Evolutionary conservation across 2,329 filamentous ascomycete species (phyloP).

Genomic region (Scedosporium apiospermum): DNA sequence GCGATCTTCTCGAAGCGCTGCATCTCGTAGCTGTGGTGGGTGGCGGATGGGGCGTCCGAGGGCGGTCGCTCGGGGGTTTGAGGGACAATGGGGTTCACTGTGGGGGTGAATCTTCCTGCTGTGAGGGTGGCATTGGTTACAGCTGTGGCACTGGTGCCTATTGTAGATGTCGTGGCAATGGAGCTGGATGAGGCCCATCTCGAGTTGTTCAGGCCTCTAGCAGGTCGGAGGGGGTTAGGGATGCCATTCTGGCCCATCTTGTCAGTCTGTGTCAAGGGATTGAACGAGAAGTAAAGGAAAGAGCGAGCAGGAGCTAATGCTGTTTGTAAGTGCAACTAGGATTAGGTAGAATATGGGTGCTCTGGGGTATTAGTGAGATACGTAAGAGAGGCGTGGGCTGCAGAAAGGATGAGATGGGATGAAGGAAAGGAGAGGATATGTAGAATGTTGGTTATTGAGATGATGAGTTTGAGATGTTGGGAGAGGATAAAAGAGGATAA

Average conservation of each 20-base stretch:
- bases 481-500: too few relatives aligned
- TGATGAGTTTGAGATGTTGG: too few relatives aligned
- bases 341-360: neutral
- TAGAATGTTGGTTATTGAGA: neutral
- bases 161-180: neutral
- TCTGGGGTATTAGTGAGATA: neutral
- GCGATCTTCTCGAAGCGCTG: conserved; percentile 11
- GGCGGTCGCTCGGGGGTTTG: neutral
- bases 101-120: neutral
- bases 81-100: conserved; percentile 1
- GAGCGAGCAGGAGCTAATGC: neutral
- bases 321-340: conserved; percentile 6
- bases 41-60: neutral
- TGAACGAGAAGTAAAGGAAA: conserved; percentile 1
- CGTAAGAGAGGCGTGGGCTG: neutral
- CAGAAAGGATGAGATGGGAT: neutral
- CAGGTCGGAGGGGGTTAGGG: neutral
- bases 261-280: neutral
- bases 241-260: neutral
- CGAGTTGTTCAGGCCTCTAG: conserved; percentile 1
- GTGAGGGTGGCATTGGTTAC: neutral
- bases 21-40: conserved; percentile 7
- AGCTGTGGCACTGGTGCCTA: neutral
- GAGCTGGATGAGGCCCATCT: conserved; percentile 7
- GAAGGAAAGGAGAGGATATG: neutral